phyloP scores from a whole-genome alignment of 169 alveolate genomes.

The Plasmodium falciparum region DNA sequence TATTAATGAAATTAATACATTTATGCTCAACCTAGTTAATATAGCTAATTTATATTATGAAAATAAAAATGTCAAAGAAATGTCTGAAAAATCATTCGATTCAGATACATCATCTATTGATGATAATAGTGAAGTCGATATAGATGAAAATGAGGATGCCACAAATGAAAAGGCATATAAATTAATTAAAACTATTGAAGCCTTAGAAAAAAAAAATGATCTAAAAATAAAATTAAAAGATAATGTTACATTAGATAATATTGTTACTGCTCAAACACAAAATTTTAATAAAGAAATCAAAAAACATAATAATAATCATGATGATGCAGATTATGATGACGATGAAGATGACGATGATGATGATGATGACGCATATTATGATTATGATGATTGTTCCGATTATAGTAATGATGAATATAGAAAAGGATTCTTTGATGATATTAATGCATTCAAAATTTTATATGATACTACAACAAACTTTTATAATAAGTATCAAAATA shows the following conservation, averaged over 20 bases:
- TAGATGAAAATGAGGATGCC: conserved; percentile 75
- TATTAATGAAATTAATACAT: conserved; percentile 42
- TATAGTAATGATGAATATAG: conserved; percentile 66
- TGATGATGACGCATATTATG: conserved; percentile 43
- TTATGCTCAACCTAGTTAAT: conserved; percentile 32
- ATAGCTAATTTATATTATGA: conserved; percentile 40
- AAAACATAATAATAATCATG: not conserved
- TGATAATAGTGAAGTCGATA: conserved; percentile 66
- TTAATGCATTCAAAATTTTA: conserved; percentile 51
- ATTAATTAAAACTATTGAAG: conserved; percentile 71
- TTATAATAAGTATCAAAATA: conserved; percentile 42
- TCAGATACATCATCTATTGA: conserved; percentile 58
- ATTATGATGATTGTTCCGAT: conserved; percentile 63
- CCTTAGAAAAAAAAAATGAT: conserved; percentile 72
- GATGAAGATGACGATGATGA: conserved; percentile 71
- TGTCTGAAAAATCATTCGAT: conserved; percentile 48
- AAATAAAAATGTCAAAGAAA: conserved; percentile 33
- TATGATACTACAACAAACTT: conserved; percentile 40
- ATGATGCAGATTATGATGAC: not conserved
- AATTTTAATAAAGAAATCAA: not conserved
- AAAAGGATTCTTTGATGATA: conserved; percentile 69
- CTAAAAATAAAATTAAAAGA: conserved; percentile 52
- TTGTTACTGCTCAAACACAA: conserved; percentile 6
- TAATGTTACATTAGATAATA: conserved; percentile 25
- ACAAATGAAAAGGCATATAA: conserved; percentile 71